Evolutionary conservation across 176 grass and related monocot species (phyloP).

Genomic region (Alopecurus myosuroides): DNA sequence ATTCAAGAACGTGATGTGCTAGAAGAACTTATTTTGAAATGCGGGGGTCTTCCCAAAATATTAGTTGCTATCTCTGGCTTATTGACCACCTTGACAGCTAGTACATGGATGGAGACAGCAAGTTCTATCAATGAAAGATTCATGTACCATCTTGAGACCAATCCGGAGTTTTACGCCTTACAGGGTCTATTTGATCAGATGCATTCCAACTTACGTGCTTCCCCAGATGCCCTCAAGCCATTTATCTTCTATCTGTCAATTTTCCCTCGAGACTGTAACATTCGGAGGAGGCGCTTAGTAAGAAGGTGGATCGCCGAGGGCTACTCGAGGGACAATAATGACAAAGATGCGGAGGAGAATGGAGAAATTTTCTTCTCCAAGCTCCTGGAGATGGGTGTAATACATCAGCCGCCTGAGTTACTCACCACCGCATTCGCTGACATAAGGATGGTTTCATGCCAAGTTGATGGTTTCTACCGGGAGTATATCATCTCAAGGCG

Average conservation of each 20-base stretch:
- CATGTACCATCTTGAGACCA: not conserved
- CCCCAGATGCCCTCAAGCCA: not conserved
- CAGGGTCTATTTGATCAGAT: not conserved
- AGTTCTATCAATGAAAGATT: not conserved
- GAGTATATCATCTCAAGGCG: no score
- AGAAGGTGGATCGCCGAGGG: constrained; percentile 38
- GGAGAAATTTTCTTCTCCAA: not conserved
- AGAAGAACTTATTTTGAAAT: not conserved
- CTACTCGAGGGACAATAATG: not conserved
- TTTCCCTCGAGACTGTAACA: not conserved
- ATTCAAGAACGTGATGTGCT: not conserved
- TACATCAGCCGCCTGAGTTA: not conserved
- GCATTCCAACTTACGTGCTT: not conserved
- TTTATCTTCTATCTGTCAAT: constrained; percentile 26
- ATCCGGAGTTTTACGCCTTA: not conserved
- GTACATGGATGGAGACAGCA: not conserved
- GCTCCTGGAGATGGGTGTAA: not conserved
- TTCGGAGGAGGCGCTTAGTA: not conserved
- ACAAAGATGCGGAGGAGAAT: not conserved
- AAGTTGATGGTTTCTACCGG: no score
- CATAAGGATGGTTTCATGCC: no score
- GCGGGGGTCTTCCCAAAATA: constrained; percentile 23
- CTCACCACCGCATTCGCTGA: not conserved
- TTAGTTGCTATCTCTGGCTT: constrained; percentile 15
- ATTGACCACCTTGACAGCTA: not conserved